Percentiles rank a stretch among this genome's conserved stretches.
Evolutionary conservation across 1,284 basidiomycete species (phyloP).

Genomic region (Apiotrichum gracile): DNA sequence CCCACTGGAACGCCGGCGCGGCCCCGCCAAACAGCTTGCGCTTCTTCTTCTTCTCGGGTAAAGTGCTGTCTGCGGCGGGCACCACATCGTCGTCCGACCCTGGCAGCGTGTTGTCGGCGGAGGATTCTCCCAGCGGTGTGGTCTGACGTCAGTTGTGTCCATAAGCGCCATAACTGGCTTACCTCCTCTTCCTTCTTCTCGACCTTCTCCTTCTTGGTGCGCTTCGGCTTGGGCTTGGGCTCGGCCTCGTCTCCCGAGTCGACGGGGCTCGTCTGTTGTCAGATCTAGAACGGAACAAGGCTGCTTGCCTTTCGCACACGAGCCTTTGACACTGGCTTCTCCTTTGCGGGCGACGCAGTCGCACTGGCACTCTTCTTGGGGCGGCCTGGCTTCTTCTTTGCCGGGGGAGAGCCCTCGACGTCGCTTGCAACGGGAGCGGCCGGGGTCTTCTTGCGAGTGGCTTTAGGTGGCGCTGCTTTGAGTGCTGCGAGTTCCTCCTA

Average conservation of each 20-base stretch:
- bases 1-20: slow-evolving; percentile 37
- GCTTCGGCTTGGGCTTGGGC: slow-evolving; percentile 3
- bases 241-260: background rate
- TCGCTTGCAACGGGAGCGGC: slow-evolving; percentile 3
- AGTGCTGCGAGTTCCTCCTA: slow-evolving; percentile 29
- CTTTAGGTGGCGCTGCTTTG: slow-evolving; percentile 12
- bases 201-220: background rate
- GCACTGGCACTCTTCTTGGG: slow-evolving; percentile 19
- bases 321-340: background rate
- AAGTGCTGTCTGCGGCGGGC: background rate
- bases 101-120: background rate
- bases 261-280: background rate
- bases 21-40: slow-evolving; percentile 26
- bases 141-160: background rate
- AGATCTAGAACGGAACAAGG: background rate
- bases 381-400: slow-evolving; percentile 21
- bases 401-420: background rate
- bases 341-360: background rate
- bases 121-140: background rate
- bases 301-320: background rate
- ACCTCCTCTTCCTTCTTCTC: slow-evolving; percentile 4
- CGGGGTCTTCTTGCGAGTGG: background rate
- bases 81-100: background rate
- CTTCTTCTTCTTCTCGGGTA: slow-evolving; percentile 39
- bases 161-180: no score